Evolutionary conservation across 179 eudicot species (phyloP).

Genomic region (Heliamphora pulchella): DNA sequence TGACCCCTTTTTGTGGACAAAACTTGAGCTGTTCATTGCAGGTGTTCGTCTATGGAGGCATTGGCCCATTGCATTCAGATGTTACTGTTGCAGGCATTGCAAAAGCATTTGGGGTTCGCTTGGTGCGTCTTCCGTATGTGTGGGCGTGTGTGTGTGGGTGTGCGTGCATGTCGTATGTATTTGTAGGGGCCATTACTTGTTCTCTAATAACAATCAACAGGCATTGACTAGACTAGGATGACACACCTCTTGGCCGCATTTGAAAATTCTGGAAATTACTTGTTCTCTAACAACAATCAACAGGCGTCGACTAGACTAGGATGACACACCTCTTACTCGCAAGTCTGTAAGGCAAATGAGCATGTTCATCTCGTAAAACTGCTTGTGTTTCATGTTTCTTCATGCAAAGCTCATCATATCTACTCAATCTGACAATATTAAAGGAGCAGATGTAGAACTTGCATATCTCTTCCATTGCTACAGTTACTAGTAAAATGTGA

Average conservation of each 20-base stretch:
- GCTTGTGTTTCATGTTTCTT: neutral
- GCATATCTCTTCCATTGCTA: neutral
- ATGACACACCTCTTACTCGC: too few species aligned
- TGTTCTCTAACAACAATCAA: too few species aligned
- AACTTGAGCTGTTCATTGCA: constrained; percentile 27
- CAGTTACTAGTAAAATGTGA: neutral
- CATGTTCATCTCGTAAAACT: too few species aligned
- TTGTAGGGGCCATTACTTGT: neutral
- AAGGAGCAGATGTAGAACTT: neutral
- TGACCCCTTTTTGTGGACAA: constrained; percentile 3
- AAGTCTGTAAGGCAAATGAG: too few species aligned
- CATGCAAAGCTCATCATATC: neutral
- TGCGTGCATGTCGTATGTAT: too few species aligned
- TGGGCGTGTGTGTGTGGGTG: neutral
- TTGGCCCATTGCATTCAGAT: constrained; percentile 92
- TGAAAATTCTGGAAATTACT: neutral
- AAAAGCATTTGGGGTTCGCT: constrained; percentile 90
- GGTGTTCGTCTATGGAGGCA: constrained; percentile 94
- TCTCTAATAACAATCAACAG: too few species aligned
- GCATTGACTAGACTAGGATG: too few species aligned
- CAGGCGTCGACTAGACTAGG: too few species aligned
- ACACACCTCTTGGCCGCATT: too few species aligned
- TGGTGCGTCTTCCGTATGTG: constrained; percentile 38
- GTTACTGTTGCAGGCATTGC: constrained; percentile 86
- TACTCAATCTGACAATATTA: constrained; percentile 1